Percentiles rank a stretch among this genome's conserved stretches.
These are phyloP conservation scores for Candida sphagnicola DNA, from an alignment of 805 yeast species.

Conservation along the genomic window DNA sequence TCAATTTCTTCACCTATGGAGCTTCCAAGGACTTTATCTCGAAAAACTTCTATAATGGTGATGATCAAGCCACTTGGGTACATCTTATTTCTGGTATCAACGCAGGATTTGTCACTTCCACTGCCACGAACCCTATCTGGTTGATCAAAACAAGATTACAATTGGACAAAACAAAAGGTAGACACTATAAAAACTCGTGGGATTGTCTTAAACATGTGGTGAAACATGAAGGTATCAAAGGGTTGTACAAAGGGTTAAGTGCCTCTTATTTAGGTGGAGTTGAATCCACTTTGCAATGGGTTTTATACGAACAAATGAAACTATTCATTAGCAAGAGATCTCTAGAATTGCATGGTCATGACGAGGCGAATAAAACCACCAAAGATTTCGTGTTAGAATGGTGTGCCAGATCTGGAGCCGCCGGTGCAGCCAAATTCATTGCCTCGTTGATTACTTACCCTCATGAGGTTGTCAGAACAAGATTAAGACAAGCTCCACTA, in stretches of 20 bases:
- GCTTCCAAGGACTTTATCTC: conserved; percentile 78
- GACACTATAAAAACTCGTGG: conserved; percentile 74
- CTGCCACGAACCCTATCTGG: conserved; percentile 98
- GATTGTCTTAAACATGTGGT: conserved; percentile 76
- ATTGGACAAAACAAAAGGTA: conserved; percentile 67
- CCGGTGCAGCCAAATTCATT: conserved; percentile 91
- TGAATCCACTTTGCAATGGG: conserved; percentile 95
- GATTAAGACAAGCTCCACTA: conserved; percentile 89
- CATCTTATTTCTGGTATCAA: conserved; percentile 82
- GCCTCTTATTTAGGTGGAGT: conserved; percentile 93
- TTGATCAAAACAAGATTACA: conserved; percentile 91
- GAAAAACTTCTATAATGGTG: conserved; percentile 46
- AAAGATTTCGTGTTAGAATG: conserved; percentile 75
- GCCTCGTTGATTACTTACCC: conserved; percentile 95
- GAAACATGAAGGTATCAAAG: conserved; percentile 70
- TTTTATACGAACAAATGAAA: conserved; percentile 93
- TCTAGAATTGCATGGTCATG: conserved; percentile 27
- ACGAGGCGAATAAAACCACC: conserved; percentile 33
- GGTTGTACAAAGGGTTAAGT: conserved; percentile 85
- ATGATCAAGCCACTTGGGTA: conserved; percentile 79
- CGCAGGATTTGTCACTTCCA: conserved; percentile 93
- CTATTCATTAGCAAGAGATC: conserved; percentile 53
- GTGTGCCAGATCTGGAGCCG: conserved; percentile 96
- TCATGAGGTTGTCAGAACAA: conserved; percentile 94
- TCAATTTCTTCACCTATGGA: conserved; percentile 96